Evolutionary conservation across 2,329 filamentous ascomycete genomes (phyloP).

Genomic region (Ophiostoma populinum): DNA sequence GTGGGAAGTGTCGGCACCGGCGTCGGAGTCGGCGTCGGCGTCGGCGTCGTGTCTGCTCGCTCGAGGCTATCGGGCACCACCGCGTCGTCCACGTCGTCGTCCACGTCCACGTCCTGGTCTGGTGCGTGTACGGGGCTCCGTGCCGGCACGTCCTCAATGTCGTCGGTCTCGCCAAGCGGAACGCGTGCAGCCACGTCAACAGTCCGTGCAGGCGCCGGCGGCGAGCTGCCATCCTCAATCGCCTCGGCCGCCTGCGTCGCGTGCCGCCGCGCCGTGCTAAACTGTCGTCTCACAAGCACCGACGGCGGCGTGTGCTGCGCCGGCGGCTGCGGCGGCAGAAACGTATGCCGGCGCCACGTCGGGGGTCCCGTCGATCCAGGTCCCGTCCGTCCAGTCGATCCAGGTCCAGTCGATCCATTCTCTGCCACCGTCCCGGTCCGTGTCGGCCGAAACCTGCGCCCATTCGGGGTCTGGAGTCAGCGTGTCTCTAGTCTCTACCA

Average conservation of each 20-base stretch:
- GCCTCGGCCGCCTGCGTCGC: neutral
- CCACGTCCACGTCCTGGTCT: neutral
- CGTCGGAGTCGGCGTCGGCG: too few species aligned
- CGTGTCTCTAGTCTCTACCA: too few species aligned
- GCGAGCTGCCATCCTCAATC: slow-evolving; percentile 9
- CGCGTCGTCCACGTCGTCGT: neutral
- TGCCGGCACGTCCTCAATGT: neutral
- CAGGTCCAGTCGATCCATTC: too few species aligned
- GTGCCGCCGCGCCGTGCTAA: neutral
- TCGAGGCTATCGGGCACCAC: neutral
- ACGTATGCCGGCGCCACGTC: slow-evolving; percentile 1
- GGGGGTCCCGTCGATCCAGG: too few species aligned
- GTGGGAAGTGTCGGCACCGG: too few species aligned
- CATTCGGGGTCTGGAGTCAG: neutral
- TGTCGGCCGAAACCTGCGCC: neutral
- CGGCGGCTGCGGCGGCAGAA: neutral
- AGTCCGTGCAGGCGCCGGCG: neutral
- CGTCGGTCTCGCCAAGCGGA: neutral
- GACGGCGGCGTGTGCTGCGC: neutral
- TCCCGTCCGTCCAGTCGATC: too few species aligned
- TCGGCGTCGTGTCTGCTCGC: too few species aligned
- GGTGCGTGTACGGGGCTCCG: too few species aligned
- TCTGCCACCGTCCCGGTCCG: neutral
- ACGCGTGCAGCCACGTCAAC: slow-evolving; percentile 10
- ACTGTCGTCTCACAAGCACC: neutral